phyloP scores from a whole-genome alignment of 257 asterid genomes.

The Solanum appendiculatum region DNA sequence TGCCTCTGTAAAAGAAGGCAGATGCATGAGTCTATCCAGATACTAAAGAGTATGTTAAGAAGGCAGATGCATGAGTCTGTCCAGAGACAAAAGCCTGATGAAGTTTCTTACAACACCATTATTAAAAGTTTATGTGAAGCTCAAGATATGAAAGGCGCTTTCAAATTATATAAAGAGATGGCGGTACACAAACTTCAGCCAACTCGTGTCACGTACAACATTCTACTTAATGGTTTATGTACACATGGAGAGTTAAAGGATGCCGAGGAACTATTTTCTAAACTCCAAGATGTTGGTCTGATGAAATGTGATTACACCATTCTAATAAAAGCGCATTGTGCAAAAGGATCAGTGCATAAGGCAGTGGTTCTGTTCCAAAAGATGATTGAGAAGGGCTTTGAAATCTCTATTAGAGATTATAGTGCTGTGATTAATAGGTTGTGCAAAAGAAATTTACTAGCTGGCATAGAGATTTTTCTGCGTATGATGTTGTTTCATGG shows the following conservation, averaged over 20 bases:
- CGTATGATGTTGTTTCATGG: conserved; percentile 39
- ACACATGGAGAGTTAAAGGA: conserved; percentile 30
- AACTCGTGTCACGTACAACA: conserved; percentile 37
- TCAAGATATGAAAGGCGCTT: conserved; percentile 29
- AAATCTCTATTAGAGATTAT: conserved; percentile 56
- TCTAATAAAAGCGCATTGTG: conserved; percentile 72
- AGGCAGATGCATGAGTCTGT: conserved; percentile 41
- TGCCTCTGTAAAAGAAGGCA: conserved; percentile 38
- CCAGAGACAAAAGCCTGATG: conserved; percentile 43
- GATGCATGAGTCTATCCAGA: conserved; percentile 33
- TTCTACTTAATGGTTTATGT: conserved; percentile 63
- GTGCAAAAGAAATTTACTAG: conserved; percentile 46
- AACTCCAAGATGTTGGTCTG: conserved; percentile 31
- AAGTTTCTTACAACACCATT: conserved; percentile 40
- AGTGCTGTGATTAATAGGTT: conserved; percentile 73
- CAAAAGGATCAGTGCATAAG: conserved; percentile 49
- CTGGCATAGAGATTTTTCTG: conserved; percentile 40
- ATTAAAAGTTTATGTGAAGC: conserved; percentile 47
- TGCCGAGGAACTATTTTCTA: conserved; percentile 43
- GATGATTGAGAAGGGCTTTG: conserved; percentile 54
- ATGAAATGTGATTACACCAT: conserved; percentile 58
- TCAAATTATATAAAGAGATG: conserved; percentile 39
- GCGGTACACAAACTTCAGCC: conserved; percentile 33
- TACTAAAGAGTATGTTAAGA: conserved; percentile 34
- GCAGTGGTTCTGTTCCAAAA: conserved; percentile 45